Base-by-base conservation (phyloP, 441 rosid species). In the Codiaeum variegatum region DNA sequence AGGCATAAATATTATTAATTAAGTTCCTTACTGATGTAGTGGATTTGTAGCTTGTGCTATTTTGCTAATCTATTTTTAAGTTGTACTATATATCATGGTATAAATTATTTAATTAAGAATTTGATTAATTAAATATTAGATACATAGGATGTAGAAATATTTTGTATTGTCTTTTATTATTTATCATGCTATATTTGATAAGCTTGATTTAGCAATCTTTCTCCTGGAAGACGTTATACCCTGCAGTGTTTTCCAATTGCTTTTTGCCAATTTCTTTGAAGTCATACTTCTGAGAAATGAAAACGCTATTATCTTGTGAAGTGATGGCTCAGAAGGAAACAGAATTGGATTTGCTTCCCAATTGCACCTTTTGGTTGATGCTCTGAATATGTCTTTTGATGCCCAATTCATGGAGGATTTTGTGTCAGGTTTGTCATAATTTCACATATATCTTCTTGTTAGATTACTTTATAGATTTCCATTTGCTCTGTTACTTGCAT, bases 381-480 rank as follows among this genome's bases (percentile, higher is more conserved):
- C 98, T 21, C 77, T 91, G 81, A 84, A 84, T 76, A 77, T 75
- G 83, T 87, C 99, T 66, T 89, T 87, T 73, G 74, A 85, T 72
- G 92, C 92, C 75, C 96, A 90, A 77, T 96, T 96, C 78, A 83
- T 93, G 88, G 99, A 91, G 81, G 99, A 96, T 84, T 93, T 90
- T 71, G 93, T 87, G 62, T 90, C 99, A 90, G 99, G 98, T 96
- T 63, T 76, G 79, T 67, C 72, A 65, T 75, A 44, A 55, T 76
- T 74, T 60, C 77, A 64, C 64, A 19, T 75, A 55, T 73, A 62
- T 62, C 69, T 29, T 29, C 64, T 61, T 72, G 15, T 66, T 65
- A 60, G 13, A 73, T 66, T 76, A 59, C 36, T 62, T 32, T 40
- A 10, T 71, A 12, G 18, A 54, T 49, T 67, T 76, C 52, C 51